Conservation (phyloP, 2,329 filamentous ascomycete genomes). For the Ascochyta lentis region DNA sequence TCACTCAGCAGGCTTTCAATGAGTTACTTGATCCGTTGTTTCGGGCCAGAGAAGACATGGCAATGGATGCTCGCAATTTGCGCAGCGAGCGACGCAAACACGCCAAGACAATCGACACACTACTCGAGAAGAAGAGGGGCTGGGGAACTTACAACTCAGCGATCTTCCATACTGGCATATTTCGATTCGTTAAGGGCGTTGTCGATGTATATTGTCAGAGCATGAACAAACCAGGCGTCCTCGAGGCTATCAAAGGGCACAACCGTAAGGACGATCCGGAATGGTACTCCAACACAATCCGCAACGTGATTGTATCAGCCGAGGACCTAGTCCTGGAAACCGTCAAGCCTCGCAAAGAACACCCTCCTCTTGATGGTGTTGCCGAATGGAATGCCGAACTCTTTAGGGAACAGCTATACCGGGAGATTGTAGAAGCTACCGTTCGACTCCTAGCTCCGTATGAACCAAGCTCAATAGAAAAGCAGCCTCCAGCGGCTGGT, state of each 20-base stretch:
- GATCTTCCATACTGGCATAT: conserved; percentile 32
- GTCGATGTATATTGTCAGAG: conserved; percentile 29
- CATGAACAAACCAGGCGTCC: conserved; percentile 13
- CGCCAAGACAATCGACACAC: conserved; percentile 28
- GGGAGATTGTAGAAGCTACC: neutral
- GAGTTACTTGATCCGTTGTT: conserved; percentile 90
- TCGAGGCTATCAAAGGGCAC: neutral
- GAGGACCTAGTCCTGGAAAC: conserved; percentile 26
- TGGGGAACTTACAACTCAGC: conserved; percentile 21
- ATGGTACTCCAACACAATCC: conserved; percentile 16
- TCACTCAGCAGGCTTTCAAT: conserved; percentile 91
- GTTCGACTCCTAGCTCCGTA: neutral
- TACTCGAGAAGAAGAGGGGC: neutral
- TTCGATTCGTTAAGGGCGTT: conserved; percentile 35
- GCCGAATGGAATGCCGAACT: conserved; percentile 14
- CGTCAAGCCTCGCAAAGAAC: conserved; percentile 14
- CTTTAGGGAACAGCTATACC: conserved; percentile 3
- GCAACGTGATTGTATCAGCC: conserved; percentile 19
- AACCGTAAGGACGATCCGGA: neutral
- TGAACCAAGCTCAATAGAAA: neutral
- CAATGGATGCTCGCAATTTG: conserved; percentile 66
- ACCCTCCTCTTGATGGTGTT: conserved; percentile 1
- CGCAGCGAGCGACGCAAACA: conserved; percentile 38
- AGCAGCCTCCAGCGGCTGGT: conserved; percentile 12
- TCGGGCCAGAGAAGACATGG: conserved; percentile 77